Conservation (phyloP, 441 rosid genomes). For the Codiaeum variegatum region DNA sequence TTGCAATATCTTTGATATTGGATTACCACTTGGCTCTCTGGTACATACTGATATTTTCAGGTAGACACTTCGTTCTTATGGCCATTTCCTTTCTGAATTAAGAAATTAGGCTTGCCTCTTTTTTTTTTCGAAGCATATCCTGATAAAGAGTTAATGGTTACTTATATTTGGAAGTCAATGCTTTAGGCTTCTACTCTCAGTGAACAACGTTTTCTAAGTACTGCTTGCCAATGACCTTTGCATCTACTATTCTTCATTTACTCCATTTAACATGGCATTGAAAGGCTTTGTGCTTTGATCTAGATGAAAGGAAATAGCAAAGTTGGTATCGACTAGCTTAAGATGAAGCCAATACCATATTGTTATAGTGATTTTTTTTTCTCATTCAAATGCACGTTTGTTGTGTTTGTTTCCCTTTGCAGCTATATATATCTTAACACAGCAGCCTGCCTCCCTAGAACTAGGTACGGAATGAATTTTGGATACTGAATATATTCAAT, state of each 20-base stretch:
- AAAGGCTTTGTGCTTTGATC: neutral
- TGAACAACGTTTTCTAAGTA: neutral
- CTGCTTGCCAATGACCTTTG: neutral
- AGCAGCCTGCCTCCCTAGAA: conserved; percentile 61
- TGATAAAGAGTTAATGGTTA: neutral
- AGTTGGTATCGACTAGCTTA: neutral
- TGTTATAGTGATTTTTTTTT: neutral
- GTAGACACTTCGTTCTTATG: conserved; percentile 26
- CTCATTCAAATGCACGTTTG: no score
- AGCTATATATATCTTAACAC: conserved; percentile 64
- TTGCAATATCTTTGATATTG: conserved; percentile 52
- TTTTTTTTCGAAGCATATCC: neutral
- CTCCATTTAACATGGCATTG: neutral
- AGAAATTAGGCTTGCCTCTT: neutral
- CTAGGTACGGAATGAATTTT: conserved; percentile 48
- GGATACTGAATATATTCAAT: neutral
- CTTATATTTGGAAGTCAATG: neutral
- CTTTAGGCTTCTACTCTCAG: neutral
- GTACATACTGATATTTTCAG: conserved; percentile 58
- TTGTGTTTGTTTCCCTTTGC: conserved; percentile 26
- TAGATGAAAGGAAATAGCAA: neutral
- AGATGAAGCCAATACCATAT: neutral
- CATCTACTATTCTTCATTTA: neutral
- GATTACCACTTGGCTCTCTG: conserved; percentile 76
- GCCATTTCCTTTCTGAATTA: neutral